These are phyloP conservation scores for Brachypodium distachyon DNA, from an alignment of 202 grass and related monocot species.

Conservation along the genomic window DNA sequence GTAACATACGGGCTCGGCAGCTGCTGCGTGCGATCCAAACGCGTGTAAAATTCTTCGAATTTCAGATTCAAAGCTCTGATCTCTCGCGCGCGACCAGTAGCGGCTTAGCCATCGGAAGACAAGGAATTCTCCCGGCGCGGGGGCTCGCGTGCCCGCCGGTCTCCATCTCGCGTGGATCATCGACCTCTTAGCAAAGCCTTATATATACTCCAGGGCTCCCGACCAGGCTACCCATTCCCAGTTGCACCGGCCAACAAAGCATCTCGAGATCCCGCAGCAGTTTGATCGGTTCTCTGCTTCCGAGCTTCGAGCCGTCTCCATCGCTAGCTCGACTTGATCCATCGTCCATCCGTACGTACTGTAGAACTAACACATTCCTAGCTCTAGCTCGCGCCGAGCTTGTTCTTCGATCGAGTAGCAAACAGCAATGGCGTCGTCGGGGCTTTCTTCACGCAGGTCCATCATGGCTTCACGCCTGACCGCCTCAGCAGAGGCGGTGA, in stretches of 20 bases:
- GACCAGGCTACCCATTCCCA: too few relatives aligned
- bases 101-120: neutral
- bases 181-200: too few relatives aligned
- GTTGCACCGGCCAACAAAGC: neutral
- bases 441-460: neutral
- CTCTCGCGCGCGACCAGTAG: neutral
- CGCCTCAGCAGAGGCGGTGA: conserved; percentile 8
- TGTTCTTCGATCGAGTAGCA: too few relatives aligned
- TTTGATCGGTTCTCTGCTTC: too few relatives aligned
- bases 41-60: neutral
- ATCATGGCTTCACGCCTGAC: conserved; percentile 13
- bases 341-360: too few relatives aligned
- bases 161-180: too few relatives aligned
- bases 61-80: neutral
- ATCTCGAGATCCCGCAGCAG: too few relatives aligned
- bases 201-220: too few relatives aligned
- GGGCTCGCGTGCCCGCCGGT: too few relatives aligned
- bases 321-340: too few relatives aligned
- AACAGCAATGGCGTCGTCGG: neutral
- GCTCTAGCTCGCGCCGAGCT: neutral
- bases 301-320: too few relatives aligned
- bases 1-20: neutral
- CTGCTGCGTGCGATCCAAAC: neutral
- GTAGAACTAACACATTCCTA: too few relatives aligned
- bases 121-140: neutral